These are phyloP conservation scores for Xylaria sp. DNA, from an alignment of 2,329 filamentous ascomycete species.

Conservation along the genomic window DNA sequence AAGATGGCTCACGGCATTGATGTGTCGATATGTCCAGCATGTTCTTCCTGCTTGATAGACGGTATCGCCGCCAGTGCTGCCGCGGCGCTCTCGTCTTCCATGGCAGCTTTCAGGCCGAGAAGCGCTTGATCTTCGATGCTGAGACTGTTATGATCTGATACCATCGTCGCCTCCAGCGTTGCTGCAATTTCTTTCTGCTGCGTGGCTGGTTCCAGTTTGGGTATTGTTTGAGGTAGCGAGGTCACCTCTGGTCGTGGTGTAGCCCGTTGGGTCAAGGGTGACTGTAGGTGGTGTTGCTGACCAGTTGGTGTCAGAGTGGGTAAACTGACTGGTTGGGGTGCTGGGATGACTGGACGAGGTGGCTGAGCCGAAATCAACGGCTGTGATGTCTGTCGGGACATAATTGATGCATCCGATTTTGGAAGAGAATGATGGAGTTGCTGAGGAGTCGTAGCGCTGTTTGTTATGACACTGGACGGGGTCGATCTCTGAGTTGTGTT, in stretches of 20 bases:
- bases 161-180: constrained; percentile 6
- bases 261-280: constrained; percentile 3
- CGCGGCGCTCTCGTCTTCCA: constrained; percentile 22
- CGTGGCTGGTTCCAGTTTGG: constrained; percentile 5
- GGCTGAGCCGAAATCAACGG: constrained; percentile 16
- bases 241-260: constrained; percentile 12
- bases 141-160: constrained; percentile 20
- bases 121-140: constrained; percentile 29
- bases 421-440: constrained; percentile 19
- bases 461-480: constrained; percentile 17
- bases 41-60: constrained; percentile 18
- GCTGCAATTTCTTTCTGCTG: constrained; percentile 11
- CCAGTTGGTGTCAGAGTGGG: constrained; percentile 25
- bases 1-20: constrained; percentile 1
- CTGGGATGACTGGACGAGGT: constrained; percentile 29
- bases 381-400: constrained; percentile 22
- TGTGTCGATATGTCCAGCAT: not conserved
- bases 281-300: constrained; percentile 18
- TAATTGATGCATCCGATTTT: constrained; percentile 23
- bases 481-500: constrained; percentile 22
- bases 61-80: constrained; percentile 12
- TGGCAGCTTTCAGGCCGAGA: constrained; percentile 27
- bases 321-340: constrained; percentile 30
- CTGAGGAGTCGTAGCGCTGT: constrained; percentile 22
- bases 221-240: not conserved